A percentile compares a stretch with the other conserved stretches of the same genome.
Evolutionary conservation across 2,329 filamentous ascomycete genomes (phyloP).

Genomic region (Tolypocladium tundrense): DNA sequence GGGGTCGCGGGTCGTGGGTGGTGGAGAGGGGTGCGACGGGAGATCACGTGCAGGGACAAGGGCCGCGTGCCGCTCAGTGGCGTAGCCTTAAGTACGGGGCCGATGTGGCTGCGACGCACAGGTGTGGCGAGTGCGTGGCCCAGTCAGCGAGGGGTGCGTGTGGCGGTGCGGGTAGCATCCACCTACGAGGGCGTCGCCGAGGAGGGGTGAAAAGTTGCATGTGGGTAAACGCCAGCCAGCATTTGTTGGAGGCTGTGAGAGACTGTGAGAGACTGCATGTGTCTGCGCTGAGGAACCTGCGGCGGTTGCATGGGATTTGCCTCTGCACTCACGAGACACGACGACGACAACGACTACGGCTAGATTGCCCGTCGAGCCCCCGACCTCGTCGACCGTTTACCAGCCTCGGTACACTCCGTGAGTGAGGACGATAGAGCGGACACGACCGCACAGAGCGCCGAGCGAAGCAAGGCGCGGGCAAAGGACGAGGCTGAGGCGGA

Average conservation of each 20-base stretch:
- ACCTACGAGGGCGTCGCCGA: background rate
- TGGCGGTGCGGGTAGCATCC: slow-evolving; percentile 4
- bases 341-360: background rate
- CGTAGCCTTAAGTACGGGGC: background rate
- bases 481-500: background rate
- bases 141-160: slow-evolving; percentile 8
- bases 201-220: background rate
- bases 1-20: background rate
- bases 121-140: background rate
- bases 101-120: background rate
- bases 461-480: background rate
- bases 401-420: background rate
- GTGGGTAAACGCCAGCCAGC: background rate
- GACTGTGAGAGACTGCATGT: background rate
- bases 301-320: background rate
- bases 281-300: background rate
- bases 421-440: too few relatives aligned
- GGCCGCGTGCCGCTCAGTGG: too few relatives aligned
- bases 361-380: background rate
- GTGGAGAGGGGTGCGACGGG: slow-evolving; percentile 3
- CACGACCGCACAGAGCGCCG: background rate
- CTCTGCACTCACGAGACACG: background rate
- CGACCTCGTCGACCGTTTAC: background rate
- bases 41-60: background rate
- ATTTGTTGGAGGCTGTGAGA: background rate